A percentile compares a stretch with the other conserved stretches of the same genome.
phyloP scores from a whole-genome alignment of 495 filamentous ascomycete species.

The Penicillium taxi region DNA sequence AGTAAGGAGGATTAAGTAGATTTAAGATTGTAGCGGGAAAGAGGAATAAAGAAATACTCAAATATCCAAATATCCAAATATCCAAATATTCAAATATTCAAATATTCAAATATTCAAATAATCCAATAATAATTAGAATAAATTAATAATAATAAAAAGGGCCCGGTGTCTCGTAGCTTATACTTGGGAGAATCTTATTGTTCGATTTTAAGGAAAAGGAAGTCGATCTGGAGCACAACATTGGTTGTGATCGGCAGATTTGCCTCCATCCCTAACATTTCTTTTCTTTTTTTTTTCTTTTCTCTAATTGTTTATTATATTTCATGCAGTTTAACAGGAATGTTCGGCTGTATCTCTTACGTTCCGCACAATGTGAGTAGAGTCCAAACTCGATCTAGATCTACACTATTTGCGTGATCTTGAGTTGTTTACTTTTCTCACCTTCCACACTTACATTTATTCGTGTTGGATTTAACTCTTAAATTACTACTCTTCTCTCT shows the following conservation, averaged over 20 bases:
- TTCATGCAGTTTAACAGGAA: constrained; percentile 11
- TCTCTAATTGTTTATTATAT: constrained; percentile 7
- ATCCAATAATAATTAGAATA: neutral
- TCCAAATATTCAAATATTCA: no score
- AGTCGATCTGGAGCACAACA: no score
- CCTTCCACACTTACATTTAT: constrained; percentile 1
- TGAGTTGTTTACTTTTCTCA: constrained; percentile 12
- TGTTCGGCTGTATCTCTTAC: constrained; percentile 16
- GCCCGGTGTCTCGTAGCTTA: neutral
- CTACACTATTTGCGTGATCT: constrained; percentile 2
- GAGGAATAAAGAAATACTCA: no score
- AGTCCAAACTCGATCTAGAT: constrained; percentile 13
- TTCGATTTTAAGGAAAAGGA: constrained; percentile 22
- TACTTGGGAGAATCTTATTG: neutral
- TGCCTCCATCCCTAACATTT: constrained; percentile 25
- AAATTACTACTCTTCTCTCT: neutral
- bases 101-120: no score
- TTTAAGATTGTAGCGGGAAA: no score
- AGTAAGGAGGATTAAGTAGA: constrained; percentile 1
- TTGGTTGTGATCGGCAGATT: constrained; percentile 20
- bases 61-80: no score
- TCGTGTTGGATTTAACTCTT: neutral
- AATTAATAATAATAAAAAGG: neutral
- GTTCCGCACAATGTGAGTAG: constrained; percentile 20
- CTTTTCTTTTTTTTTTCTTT: constrained; percentile 9